phyloP scores from a whole-genome alignment of 805 yeast genomes.

The Cyberlindnera sargentensis region DNA sequence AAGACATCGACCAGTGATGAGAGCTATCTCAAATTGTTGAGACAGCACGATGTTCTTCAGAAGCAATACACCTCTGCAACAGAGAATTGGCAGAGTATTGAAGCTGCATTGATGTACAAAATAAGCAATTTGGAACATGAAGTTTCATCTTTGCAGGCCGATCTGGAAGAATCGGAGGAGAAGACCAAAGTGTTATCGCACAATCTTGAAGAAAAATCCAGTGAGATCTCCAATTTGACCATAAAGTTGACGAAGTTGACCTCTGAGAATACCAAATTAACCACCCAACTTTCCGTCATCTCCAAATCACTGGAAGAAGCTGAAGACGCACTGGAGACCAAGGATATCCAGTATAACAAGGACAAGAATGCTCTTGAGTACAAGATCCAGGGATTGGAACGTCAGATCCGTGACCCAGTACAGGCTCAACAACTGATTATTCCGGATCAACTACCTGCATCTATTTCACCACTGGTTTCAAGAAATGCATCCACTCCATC shows the following conservation, averaged over 20 bases:
- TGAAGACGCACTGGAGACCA: constrained; percentile 19
- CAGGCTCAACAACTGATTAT: constrained; percentile 14
- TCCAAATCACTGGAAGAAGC: constrained; percentile 22
- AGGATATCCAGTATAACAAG: constrained; percentile 11
- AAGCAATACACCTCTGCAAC: constrained; percentile 69
- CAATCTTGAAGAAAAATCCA: constrained; percentile 24
- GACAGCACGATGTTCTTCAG: constrained; percentile 52
- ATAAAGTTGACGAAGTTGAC: constrained; percentile 15
- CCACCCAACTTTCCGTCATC: constrained; percentile 15
- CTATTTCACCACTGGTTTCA: constrained; percentile 2
- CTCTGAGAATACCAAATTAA: constrained; percentile 21
- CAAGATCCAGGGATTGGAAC: constrained; percentile 16
- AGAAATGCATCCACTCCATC: constrained; percentile 16
- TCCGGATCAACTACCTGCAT: constrained; percentile 4
- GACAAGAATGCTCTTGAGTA: constrained; percentile 13
- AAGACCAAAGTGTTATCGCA: constrained; percentile 24
- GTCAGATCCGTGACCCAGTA: constrained; percentile 11
- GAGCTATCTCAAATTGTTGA: constrained; percentile 35
- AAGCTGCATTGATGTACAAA: constrained; percentile 49
- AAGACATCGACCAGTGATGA: constrained; percentile 25
- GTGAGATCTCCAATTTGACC: constrained; percentile 17
- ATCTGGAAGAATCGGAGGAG: constrained; percentile 18
- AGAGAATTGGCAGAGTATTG: constrained; percentile 79
- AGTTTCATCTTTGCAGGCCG: constrained; percentile 30
- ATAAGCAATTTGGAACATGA: constrained; percentile 40